Conservation (phyloP, 2,329 filamentous ascomycete genomes). For the Sarocladiaceae sp. region DNA sequence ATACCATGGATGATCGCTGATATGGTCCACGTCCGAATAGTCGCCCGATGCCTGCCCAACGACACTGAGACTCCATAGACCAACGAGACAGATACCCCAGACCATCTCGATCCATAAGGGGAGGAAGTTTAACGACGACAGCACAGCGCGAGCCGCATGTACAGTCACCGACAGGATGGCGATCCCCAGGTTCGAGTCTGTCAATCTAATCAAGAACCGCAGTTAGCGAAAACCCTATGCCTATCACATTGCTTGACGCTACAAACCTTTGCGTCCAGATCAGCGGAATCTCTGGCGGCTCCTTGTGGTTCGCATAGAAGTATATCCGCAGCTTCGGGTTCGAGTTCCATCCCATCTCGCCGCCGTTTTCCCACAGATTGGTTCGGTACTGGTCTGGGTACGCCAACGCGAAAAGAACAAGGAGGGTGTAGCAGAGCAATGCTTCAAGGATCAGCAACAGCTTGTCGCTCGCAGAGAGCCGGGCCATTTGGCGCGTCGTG, state of each 20-base stretch:
- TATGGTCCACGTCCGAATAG: slow-evolving; percentile 17
- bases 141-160: slow-evolving; percentile 18
- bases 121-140: slow-evolving; percentile 18
- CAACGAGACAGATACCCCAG: slow-evolving; percentile 22
- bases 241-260: background rate
- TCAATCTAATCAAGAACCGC: slow-evolving; percentile 17
- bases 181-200: slow-evolving; percentile 22
- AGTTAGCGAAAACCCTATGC: background rate
- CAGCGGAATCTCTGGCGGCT: slow-evolving; percentile 20
- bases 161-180: slow-evolving; percentile 23
- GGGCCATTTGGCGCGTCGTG: background rate
- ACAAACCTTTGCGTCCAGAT: slow-evolving; percentile 22
- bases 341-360: slow-evolving; percentile 23
- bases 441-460: background rate
- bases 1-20: slow-evolving; percentile 21
- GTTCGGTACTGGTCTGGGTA: slow-evolving; percentile 4
- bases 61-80: slow-evolving; percentile 21
- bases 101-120: slow-evolving; percentile 17
- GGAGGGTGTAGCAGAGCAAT: background rate
- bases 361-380: slow-evolving; percentile 19
- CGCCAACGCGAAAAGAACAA: background rate
- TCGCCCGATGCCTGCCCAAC: slow-evolving; percentile 17
- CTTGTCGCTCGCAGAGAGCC: background rate
- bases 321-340: slow-evolving; percentile 22
- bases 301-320: slow-evolving; percentile 23